Conservation (phyloP, 2,329 filamentous ascomycete genomes). For the Didymosphaeria variabile region DNA sequence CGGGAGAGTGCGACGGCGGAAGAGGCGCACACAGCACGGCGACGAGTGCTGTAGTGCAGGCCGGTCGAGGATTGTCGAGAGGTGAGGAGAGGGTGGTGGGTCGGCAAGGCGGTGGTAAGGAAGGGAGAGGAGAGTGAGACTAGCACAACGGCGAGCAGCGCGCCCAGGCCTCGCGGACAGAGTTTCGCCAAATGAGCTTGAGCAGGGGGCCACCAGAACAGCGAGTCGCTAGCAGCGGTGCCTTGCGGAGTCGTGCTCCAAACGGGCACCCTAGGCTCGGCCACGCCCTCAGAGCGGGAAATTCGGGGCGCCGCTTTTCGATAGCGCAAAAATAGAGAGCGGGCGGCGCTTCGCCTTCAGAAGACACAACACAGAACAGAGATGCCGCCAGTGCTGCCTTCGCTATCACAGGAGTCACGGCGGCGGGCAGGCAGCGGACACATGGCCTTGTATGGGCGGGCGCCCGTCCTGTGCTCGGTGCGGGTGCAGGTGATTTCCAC, state of each 20-base stretch:
- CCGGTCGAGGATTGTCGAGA: conserved; percentile 49
- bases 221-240: conserved; percentile 35
- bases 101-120: conserved; percentile 29
- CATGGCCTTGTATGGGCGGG: neutral
- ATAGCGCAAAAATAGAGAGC: conserved; percentile 40
- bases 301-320: conserved; percentile 29
- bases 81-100: conserved; percentile 30
- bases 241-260: conserved; percentile 23
- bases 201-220: conserved; percentile 18
- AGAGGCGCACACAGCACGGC: conserved; percentile 44
- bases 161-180: conserved; percentile 30
- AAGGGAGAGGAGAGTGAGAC: conserved; percentile 27
- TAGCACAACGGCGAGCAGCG: conserved; percentile 23
- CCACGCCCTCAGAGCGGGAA: conserved; percentile 18
- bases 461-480: conserved; percentile 12
- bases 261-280: conserved; percentile 28
- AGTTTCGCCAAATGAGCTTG: conserved; percentile 27
- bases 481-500: conserved; percentile 14
- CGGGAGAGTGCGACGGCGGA: conserved; percentile 43
- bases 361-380: too few relatives aligned
- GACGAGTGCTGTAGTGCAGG: conserved; percentile 34
- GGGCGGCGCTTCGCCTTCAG: conserved; percentile 13
- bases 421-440: neutral
- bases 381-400: neutral
- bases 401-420: neutral